Percentiles rank a stretch among this genome's conserved stretches.
Evolutionary conservation across 345 rosid species (phyloP).

Genomic region (Aquilaria malaccensis): DNA sequence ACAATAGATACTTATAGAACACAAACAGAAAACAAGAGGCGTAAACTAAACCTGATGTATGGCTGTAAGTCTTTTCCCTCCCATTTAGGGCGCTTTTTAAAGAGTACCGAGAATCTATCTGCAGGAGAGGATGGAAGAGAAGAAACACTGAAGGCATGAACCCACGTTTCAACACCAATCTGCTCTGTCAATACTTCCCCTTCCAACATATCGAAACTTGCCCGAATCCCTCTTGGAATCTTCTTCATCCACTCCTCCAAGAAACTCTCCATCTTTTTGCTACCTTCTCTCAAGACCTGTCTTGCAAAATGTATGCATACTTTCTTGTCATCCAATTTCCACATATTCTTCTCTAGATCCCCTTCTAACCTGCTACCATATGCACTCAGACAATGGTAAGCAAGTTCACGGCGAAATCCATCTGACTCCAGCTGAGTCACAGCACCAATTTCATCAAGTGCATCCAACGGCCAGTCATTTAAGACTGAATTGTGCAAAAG

Average conservation of each 20-base stretch:
- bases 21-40: not conserved
- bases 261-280: slow-evolving; percentile 55
- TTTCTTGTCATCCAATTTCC: slow-evolving; percentile 65
- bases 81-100: slow-evolving; percentile 74
- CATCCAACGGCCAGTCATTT: slow-evolving; percentile 64
- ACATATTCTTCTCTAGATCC: slow-evolving; percentile 20
- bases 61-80: slow-evolving; percentile 88
- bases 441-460: slow-evolving; percentile 55
- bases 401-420: slow-evolving; percentile 52
- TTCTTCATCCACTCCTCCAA: slow-evolving; percentile 60
- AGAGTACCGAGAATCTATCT: slow-evolving; percentile 61
- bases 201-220: slow-evolving; percentile 65
- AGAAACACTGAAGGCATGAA: slow-evolving; percentile 53
- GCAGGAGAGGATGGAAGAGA: slow-evolving; percentile 71
- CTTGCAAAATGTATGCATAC: slow-evolving; percentile 78
- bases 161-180: slow-evolving; percentile 69
- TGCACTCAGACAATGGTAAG: slow-evolving; percentile 51
- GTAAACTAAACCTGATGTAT: slow-evolving; percentile 52
- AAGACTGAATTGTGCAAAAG: slow-evolving; percentile 56
- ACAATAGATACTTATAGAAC: not conserved
- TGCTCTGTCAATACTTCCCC: slow-evolving; percentile 89
- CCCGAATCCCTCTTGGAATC: slow-evolving; percentile 65
- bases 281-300: slow-evolving; percentile 48
- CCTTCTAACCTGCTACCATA: slow-evolving; percentile 45
- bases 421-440: slow-evolving; percentile 48